phyloP scores from a whole-genome alignment of 2,329 filamentous ascomycete genomes.

The Arthrobotrys megalospora region DNA sequence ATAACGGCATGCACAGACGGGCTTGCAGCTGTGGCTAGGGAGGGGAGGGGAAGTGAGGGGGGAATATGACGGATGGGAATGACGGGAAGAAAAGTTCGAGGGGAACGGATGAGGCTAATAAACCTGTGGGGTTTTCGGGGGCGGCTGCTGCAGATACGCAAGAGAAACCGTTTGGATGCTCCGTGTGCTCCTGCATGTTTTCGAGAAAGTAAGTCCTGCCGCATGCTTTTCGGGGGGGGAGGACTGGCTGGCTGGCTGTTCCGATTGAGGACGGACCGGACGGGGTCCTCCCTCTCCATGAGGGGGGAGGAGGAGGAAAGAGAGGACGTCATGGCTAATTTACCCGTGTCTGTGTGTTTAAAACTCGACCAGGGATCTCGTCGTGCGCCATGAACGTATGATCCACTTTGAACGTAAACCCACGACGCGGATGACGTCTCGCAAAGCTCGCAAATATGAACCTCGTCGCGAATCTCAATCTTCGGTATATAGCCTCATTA shows the following conservation, averaged over 20 bases:
- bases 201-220: conserved; percentile 53
- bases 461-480: conserved; percentile 57
- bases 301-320: neutral
- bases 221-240: neutral
- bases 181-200: conserved; percentile 60
- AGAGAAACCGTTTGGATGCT: conserved; percentile 61
- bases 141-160: conserved; percentile 46
- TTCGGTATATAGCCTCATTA: conserved; percentile 35
- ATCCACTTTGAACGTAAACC: conserved; percentile 60
- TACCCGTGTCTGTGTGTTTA: conserved; percentile 5
- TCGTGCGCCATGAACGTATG: conserved; percentile 60
- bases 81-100: neutral
- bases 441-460: conserved; percentile 61
- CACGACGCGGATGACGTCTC: conserved; percentile 57
- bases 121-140: neutral
- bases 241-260: neutral
- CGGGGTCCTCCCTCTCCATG: neutral
- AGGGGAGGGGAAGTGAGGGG: neutral
- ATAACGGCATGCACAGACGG: neutral
- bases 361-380: conserved; percentile 41
- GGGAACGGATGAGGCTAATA: conserved; percentile 35
- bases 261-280: conserved; percentile 42
- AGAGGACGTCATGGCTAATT: conserved; percentile 8
- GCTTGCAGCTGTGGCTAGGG: neutral
- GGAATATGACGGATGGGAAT: neutral